Evolutionary conservation across 73 alveolate species (phyloP).

Genomic region (Uronychia setigera): DNA sequence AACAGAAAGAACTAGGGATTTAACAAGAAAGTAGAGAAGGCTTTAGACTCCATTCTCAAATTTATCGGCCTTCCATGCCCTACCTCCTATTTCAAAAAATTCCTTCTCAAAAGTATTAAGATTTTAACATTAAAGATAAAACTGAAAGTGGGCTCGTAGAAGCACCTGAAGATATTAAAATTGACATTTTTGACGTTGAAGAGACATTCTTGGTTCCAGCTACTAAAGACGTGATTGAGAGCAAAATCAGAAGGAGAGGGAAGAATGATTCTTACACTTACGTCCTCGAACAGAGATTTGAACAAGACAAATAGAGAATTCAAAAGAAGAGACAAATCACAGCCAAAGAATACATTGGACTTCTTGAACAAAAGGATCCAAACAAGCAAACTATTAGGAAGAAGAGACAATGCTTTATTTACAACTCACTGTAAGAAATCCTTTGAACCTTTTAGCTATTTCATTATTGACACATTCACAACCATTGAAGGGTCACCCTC

Average conservation of each 20-base stretch:
- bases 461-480: slow-evolving; percentile 70
- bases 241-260: slow-evolving; percentile 73
- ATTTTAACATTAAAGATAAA: too few relatives aligned
- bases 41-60: slow-evolving; percentile 53
- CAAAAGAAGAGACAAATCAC: slow-evolving; percentile 64
- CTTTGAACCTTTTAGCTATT: too few relatives aligned
- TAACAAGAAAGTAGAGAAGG: slow-evolving; percentile 63
- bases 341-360: slow-evolving; percentile 74
- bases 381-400: slow-evolving; percentile 56
- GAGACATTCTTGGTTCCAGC: slow-evolving; percentile 66
- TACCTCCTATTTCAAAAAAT: slow-evolving; percentile 54
- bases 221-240: slow-evolving; percentile 47
- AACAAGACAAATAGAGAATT: slow-evolving; percentile 53
- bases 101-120: slow-evolving; percentile 51
- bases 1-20: slow-evolving; percentile 61
- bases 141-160: slow-evolving; percentile 48
- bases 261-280: slow-evolving; percentile 70
- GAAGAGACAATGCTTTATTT: slow-evolving; percentile 67
- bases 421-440: slow-evolving; percentile 56
- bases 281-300: slow-evolving; percentile 47
- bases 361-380: slow-evolving; percentile 48
- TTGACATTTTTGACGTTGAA: slow-evolving; percentile 70
- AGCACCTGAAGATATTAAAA: slow-evolving; percentile 64
- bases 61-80: slow-evolving; percentile 75
- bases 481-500: slow-evolving; percentile 54